Evolutionary conservation across 2,329 filamentous ascomycete genomes (phyloP), one percentile per base, ranked within the genome.

Genomic region (Aspergillus tubingensis): DNA sequence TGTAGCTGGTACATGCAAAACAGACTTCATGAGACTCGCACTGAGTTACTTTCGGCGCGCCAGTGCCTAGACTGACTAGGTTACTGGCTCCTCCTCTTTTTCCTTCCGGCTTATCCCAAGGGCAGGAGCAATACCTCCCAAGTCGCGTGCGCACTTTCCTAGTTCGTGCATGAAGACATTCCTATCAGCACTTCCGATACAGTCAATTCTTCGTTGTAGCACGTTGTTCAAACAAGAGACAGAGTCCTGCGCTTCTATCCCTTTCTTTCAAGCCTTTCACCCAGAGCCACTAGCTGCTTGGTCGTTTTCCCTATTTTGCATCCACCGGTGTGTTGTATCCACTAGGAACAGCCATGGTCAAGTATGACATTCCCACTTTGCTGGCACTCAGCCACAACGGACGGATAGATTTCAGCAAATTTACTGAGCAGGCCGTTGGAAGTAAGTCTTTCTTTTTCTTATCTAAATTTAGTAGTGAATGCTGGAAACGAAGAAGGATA

Each of bases 351-450:
- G 27, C 32, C 61, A 70, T 66, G 61, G 70, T 73, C 70, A 76
- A 66, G 64, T 79, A 79, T 65, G 72, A 72, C 44, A 70, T 77
- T 56, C 69, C 68, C 59, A 75, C 75, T 7, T 66, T 79, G 43
- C 64, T 78, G 69, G 71, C 71, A 38, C 64, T 78, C 54, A 66
- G 68, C 64, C 70, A 68, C 54, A 67, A 68, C 13, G 68, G 66
- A 15, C 60, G 62, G 49, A 67, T 72, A 49, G 66, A 72, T 21
- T 58, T 72, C 25, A 65, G 62, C 49, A 66, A 57, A 51, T 72
- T 67, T 58, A 69, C 62, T 65, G 66, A 67, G 19, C 67, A 73
- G 57, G 71, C 71, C 23, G 61, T 68, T 57, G 66, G 73, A 19
- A 73, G 75, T 77, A 66, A 61, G 74, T 66, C 3, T 30, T 32